Conservation (phyloP, 192 early-diverging fungal genomes). For the Jimgerdemannia lactiflua region DNA sequence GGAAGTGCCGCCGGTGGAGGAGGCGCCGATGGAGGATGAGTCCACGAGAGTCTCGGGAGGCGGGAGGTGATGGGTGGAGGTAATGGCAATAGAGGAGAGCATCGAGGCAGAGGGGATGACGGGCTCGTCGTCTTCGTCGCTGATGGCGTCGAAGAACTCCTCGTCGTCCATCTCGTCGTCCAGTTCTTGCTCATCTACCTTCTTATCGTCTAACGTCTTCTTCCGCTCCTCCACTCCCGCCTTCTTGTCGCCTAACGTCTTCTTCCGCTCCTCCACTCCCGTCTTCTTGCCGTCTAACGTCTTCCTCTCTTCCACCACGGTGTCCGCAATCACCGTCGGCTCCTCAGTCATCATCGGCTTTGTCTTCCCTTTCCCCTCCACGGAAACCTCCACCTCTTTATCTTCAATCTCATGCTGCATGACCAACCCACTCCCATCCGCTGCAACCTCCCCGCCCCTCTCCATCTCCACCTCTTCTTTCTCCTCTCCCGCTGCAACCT, state of each 20-base stretch:
- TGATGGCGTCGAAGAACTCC: slow-evolving; percentile 68
- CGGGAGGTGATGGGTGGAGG: background rate
- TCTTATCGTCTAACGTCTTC: background rate
- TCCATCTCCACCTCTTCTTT: background rate
- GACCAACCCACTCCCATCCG: background rate
- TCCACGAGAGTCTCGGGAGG: background rate
- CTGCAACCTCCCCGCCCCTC: no score
- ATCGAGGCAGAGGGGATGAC: background rate
- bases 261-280: background rate
- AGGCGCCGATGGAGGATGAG: background rate
- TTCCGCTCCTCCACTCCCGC: no score
- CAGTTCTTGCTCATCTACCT: background rate
- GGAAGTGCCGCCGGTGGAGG: background rate
- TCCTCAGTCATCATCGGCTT: background rate
- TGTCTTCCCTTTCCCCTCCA: background rate
- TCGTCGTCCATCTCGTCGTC: slow-evolving; percentile 44
- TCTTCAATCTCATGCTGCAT: background rate
- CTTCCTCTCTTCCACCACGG: background rate
- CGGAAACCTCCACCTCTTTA: background rate
- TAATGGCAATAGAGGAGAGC: background rate
- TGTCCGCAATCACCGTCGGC: background rate
- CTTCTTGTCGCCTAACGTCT: background rate
- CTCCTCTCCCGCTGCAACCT: no score
- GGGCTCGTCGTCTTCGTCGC: slow-evolving; percentile 19
- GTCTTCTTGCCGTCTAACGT: background rate